A percentile compares a stretch with the other conserved stretches of the same genome.
Conservation (phyloP, 495 filamentous ascomycete species). For the Letharia lupina region DNA sequence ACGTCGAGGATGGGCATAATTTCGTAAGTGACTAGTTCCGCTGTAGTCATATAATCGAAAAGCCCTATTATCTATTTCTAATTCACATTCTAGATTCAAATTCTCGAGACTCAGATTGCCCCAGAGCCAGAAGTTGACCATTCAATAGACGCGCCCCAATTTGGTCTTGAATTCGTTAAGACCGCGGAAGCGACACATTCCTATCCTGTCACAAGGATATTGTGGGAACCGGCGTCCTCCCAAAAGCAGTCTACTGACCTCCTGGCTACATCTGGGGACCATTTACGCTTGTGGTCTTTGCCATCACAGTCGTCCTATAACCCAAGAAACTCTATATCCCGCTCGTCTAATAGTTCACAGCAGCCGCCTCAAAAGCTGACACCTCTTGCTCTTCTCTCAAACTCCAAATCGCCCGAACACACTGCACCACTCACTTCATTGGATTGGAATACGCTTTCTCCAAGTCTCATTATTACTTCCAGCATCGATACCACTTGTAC, state of each 20-base stretch:
- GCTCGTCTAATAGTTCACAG: conserved; percentile 54
- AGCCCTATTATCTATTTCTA: conserved; percentile 20
- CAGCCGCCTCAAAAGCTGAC: conserved; percentile 75
- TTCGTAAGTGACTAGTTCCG: conserved; percentile 52
- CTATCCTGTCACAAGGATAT: conserved; percentile 88
- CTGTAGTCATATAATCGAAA: conserved; percentile 2
- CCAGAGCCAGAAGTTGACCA: conserved; percentile 61
- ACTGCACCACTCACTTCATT: conserved; percentile 92
- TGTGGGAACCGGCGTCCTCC: conserved; percentile 97
- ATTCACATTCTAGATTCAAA: conserved; percentile 71
- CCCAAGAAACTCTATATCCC: conserved; percentile 64
- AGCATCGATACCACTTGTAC: conserved; percentile 99
- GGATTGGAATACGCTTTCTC: conserved; percentile 96
- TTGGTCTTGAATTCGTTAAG: conserved; percentile 81
- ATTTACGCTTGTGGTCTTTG: conserved; percentile 91
- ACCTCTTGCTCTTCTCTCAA: conserved; percentile 85
- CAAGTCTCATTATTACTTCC: conserved; percentile 93
- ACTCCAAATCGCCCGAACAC: conserved; percentile 96
- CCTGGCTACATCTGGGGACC: conserved; percentile 91
- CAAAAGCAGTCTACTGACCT: conserved; percentile 96
- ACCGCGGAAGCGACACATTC: conserved; percentile 97
- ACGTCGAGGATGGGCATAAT: conserved; percentile 95
- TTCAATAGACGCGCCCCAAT: conserved; percentile 54
- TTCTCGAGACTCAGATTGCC: conserved; percentile 74
- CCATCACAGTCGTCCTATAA: conserved; percentile 51